Conservation (phyloP, 1,139 yeast genomes). For the Protomyces lactucae-debilis region DNA sequence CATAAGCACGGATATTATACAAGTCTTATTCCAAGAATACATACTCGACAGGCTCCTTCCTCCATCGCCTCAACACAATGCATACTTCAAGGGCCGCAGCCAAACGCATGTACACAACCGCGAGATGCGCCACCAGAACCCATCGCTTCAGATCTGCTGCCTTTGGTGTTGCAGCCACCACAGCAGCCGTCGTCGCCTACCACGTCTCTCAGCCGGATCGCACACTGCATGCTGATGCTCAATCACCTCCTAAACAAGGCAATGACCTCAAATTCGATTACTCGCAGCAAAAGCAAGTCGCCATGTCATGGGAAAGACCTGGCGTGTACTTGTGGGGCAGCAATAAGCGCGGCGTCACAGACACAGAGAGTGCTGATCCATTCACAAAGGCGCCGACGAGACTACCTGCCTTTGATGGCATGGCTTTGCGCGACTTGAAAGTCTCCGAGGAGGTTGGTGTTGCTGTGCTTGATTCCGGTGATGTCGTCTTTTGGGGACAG, state of each 20-base stretch:
- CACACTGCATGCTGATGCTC: background rate
- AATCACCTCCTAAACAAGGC: background rate
- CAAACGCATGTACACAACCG: background rate
- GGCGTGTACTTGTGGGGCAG: constrained; percentile 32
- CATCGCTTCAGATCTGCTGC: background rate
- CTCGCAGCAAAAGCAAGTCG: constrained; percentile 18
- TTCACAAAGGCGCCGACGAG: constrained; percentile 49
- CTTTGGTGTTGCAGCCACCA: background rate
- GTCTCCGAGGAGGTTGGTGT: constrained; percentile 53
- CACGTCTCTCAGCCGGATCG: background rate
- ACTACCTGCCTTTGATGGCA: constrained; percentile 59
- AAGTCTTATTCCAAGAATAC: no score
- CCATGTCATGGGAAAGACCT: constrained; percentile 26
- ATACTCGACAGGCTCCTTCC: no score
- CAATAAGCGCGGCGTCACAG: constrained; percentile 30
- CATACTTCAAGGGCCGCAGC: background rate
- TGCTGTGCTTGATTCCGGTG: constrained; percentile 66
- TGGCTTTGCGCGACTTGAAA: constrained; percentile 55
- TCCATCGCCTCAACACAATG: no score
- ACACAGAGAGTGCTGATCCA: constrained; percentile 28
- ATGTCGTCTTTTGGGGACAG: constrained; percentile 63
- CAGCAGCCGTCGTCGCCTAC: constrained; percentile 4
- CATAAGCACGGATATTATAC: no score
- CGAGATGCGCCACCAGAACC: background rate
- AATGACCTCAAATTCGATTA: constrained; percentile 5